Evolutionary conservation across 108 stramenopile species (phyloP).

Genomic region (Mediolabrus comicus): DNA sequence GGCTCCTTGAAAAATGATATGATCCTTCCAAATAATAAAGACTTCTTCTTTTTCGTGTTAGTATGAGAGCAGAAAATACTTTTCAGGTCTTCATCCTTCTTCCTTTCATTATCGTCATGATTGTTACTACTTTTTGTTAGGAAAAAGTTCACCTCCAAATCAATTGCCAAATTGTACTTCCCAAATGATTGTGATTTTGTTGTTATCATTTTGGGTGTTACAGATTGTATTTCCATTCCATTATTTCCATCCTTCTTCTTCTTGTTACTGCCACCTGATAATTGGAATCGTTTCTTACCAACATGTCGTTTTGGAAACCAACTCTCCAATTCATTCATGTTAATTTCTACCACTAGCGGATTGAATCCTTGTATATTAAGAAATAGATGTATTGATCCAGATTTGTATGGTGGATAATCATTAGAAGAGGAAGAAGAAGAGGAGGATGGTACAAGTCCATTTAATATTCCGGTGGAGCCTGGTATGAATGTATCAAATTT

Average conservation of each 20-base stretch:
- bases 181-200: not conserved
- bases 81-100: not conserved
- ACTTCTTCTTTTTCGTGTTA: not conserved
- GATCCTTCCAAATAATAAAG: slow-evolving; percentile 36
- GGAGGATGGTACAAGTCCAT: slow-evolving; percentile 40
- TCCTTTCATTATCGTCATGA: slow-evolving; percentile 8
- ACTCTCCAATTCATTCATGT: slow-evolving; percentile 28
- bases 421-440: slow-evolving; percentile 29
- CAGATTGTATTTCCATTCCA: slow-evolving; percentile 34
- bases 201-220: too few species aligned
- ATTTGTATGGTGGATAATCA: slow-evolving; percentile 53
- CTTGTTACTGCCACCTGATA: slow-evolving; percentile 13
- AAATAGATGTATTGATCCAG: slow-evolving; percentile 50
- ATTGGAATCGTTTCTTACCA: slow-evolving; percentile 17
- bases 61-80: slow-evolving; percentile 46
- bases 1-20: slow-evolving; percentile 63
- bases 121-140: slow-evolving; percentile 6
- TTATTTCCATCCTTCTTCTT: slow-evolving; percentile 10
- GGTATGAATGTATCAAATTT: slow-evolving; percentile 57
- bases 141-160: slow-evolving; percentile 23
- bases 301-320: slow-evolving; percentile 10
- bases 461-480: slow-evolving; percentile 55
- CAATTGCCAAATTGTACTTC: slow-evolving; percentile 8
- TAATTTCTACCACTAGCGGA: slow-evolving; percentile 45
- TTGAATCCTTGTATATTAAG: slow-evolving; percentile 27